Evolutionary conservation across 345 rosid genomes (phyloP).

Genomic region (Citrus sp.): DNA sequence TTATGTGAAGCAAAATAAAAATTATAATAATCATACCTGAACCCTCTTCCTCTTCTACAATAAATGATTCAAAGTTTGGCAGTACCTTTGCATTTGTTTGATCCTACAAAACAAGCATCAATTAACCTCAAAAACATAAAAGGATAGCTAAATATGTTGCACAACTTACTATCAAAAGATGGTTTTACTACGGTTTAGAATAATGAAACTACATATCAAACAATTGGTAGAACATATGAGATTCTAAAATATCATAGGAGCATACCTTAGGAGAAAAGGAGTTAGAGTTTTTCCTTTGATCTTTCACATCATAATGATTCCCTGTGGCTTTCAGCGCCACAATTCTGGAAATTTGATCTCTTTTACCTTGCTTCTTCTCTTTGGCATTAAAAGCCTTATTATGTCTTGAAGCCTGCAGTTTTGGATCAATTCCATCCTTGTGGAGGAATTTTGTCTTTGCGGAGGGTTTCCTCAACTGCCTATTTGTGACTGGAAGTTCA

Average conservation of each 20-base stretch:
- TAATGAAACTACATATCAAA: neutral
- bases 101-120: slow-evolving; percentile 40
- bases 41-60: slow-evolving; percentile 84
- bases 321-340: slow-evolving; percentile 28
- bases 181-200: neutral
- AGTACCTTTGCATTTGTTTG: slow-evolving; percentile 36
- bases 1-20: neutral
- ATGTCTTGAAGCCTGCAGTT: slow-evolving; percentile 30
- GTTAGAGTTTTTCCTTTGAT: slow-evolving; percentile 31
- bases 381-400: slow-evolving; percentile 24
- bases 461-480: slow-evolving; percentile 26
- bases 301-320: slow-evolving; percentile 34
- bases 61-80: slow-evolving; percentile 74
- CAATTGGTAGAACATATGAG: neutral
- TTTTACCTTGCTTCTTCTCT: slow-evolving; percentile 36
- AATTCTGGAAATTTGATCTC: slow-evolving; percentile 20
- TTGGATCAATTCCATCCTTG: slow-evolving; percentile 25
- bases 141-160: neutral
- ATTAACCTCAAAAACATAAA: neutral
- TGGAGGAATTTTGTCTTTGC: slow-evolving; percentile 21
- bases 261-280: slow-evolving; percentile 33
- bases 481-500: slow-evolving; percentile 20
- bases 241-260: neutral
- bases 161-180: neutral
- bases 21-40: slow-evolving; percentile 53